These are phyloP conservation scores for Sarocladium brachiariae DNA, from an alignment of 2,329 filamentous ascomycete species.

Conservation along the genomic window DNA sequence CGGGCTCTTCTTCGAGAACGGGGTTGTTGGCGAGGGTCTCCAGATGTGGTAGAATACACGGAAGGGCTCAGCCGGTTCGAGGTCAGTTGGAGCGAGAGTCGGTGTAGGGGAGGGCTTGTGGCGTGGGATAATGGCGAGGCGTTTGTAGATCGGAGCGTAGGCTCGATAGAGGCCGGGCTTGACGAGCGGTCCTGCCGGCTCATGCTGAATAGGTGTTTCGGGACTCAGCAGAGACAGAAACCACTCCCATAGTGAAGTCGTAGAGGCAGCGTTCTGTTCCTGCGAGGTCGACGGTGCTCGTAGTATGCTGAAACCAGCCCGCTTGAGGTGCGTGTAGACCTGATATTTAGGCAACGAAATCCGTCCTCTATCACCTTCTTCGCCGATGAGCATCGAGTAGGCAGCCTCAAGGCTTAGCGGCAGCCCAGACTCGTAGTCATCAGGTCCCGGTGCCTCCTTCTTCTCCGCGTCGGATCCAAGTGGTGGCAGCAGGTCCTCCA, in stretches of 20 bases:
- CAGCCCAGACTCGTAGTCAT: constrained; percentile 55
- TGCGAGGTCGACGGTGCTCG: constrained; percentile 47
- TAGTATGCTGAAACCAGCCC: constrained; percentile 73
- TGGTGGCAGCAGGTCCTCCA: constrained; percentile 41
- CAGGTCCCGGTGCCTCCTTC: constrained; percentile 20
- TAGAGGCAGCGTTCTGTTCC: constrained; percentile 10
- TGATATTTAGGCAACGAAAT: constrained; percentile 72
- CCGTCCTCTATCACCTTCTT: constrained; percentile 54
- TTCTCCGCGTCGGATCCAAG: constrained; percentile 18
- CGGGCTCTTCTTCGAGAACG: constrained; percentile 74
- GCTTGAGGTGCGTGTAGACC: constrained; percentile 79
- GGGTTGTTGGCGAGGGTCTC: constrained; percentile 41
- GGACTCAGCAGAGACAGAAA: constrained; percentile 41
- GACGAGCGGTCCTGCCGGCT: constrained; percentile 50
- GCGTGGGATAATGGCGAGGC: constrained; percentile 65
- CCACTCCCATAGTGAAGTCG: constrained; percentile 41
- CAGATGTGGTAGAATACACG: constrained; percentile 74
- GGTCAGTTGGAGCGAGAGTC: constrained; percentile 14
- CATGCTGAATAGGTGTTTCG: constrained; percentile 18
- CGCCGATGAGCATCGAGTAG: constrained; percentile 76
- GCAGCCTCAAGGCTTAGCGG: constrained; percentile 88
- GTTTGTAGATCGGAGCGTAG: constrained; percentile 66
- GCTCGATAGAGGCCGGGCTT: constrained; percentile 58
- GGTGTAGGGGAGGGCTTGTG: constrained; percentile 48
- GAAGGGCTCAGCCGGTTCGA: constrained; percentile 47